phyloP scores from a whole-genome alignment of 1,284 basidiomycete genomes.

The Trichosporon coremiiforme region DNA sequence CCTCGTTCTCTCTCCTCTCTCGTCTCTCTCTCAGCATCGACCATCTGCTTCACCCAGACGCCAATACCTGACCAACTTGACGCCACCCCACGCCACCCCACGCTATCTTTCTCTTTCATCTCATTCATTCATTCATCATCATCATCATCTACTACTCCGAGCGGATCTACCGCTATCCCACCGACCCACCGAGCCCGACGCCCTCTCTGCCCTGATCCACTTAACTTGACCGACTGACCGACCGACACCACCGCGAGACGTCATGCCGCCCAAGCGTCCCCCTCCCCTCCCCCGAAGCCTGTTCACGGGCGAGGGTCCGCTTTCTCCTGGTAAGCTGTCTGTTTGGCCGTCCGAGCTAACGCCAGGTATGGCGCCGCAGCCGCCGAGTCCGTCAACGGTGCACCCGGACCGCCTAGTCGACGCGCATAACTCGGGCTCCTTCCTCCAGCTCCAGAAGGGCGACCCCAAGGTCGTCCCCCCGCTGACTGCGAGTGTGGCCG shows the following conservation, averaged over 20 bases:
- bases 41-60: too few species aligned
- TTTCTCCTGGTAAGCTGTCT: conserved; percentile 44
- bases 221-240: background rate
- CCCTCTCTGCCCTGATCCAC: background rate
- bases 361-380: conserved; percentile 40
- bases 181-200: too few species aligned
- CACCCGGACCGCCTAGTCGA: conserved; percentile 50
- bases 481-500: conserved; percentile 21
- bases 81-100: background rate
- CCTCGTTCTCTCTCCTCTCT: too few species aligned
- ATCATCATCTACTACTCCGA: too few species aligned
- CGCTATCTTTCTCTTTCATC: too few species aligned
- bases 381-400: conserved; percentile 44
- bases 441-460: conserved; percentile 4
- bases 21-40: too few species aligned
- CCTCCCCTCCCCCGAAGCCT: conserved; percentile 47
- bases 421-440: conserved; percentile 38
- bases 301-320: conserved; percentile 43
- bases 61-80: too few species aligned
- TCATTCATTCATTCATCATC: too few species aligned
- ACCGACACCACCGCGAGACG: background rate
- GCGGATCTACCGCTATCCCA: too few species aligned
- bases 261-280: conserved; percentile 48
- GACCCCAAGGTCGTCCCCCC: conserved; percentile 17
- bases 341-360: background rate